These are phyloP conservation scores for Chrysoporthe cubensis DNA, from an alignment of 2,329 filamentous ascomycete genomes.

Conservation along the genomic window DNA sequence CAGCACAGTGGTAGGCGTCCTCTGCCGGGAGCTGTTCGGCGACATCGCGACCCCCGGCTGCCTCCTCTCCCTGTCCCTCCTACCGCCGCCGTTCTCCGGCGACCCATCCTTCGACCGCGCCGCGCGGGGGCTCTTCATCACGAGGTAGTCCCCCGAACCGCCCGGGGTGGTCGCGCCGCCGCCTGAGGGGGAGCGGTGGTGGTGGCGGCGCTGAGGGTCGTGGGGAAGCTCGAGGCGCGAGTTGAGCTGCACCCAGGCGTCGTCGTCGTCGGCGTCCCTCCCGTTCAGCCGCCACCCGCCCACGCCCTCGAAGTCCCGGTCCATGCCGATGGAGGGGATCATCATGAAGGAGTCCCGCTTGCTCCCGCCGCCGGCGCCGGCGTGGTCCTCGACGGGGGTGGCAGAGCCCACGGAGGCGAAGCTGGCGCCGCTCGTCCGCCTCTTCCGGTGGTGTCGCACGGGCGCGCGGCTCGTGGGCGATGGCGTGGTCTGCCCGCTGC, in stretches of 20 bases:
- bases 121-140: slow-evolving; percentile 45
- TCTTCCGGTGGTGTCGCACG: slow-evolving; percentile 27
- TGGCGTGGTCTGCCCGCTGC: slow-evolving; percentile 17
- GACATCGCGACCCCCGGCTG: slow-evolving; percentile 35
- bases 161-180: slow-evolving; percentile 43
- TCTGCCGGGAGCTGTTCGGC: slow-evolving; percentile 53
- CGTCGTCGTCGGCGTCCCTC: slow-evolving; percentile 46
- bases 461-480: slow-evolving; percentile 20
- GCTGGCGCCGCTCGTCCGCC: slow-evolving; percentile 36
- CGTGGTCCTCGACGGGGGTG: slow-evolving; percentile 38
- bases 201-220: slow-evolving; percentile 47
- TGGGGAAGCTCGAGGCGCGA: slow-evolving; percentile 53
- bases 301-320: slow-evolving; percentile 62
- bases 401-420: slow-evolving; percentile 38
- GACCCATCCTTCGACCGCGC: slow-evolving; percentile 34
- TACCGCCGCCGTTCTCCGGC: slow-evolving; percentile 36
- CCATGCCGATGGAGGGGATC: slow-evolving; percentile 52
- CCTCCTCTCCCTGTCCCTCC: slow-evolving; percentile 31
- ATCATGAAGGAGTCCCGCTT: slow-evolving; percentile 35
- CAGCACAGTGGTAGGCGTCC: slow-evolving; percentile 48
- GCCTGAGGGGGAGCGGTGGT: slow-evolving; percentile 47
- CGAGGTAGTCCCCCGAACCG: slow-evolving; percentile 47
- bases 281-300: slow-evolving; percentile 61
- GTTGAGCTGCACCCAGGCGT: slow-evolving; percentile 56
- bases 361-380: slow-evolving; percentile 30